Evolutionary conservation across 164 flowering plant species (phyloP).

Genomic region (Dillenia turbinata): DNA sequence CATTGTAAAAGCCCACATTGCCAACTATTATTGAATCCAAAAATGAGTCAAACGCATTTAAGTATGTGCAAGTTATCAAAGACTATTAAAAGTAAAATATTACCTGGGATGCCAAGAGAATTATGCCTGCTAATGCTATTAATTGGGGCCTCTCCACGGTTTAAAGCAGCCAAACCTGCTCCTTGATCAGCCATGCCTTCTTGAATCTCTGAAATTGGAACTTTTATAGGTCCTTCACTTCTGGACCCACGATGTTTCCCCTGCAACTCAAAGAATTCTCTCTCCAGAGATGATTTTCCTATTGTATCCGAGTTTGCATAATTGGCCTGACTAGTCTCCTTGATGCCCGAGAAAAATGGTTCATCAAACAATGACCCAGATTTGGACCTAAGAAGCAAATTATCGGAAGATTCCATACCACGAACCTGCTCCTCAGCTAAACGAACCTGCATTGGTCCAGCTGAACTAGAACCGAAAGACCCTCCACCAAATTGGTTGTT

Average conservation of each 20-base stretch:
- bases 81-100: neutral
- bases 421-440: constrained; percentile 25
- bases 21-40: constrained; percentile 23
- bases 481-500: constrained; percentile 33
- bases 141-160: constrained; percentile 26
- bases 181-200: constrained; percentile 28
- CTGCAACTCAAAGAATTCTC: constrained; percentile 31
- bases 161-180: constrained; percentile 19
- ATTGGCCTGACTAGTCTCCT: constrained; percentile 22
- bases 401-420: constrained; percentile 29
- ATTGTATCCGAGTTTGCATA: constrained; percentile 17
- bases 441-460: constrained; percentile 22
- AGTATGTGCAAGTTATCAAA: neutral
- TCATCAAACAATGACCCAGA: constrained; percentile 31
- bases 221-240: constrained; percentile 27
- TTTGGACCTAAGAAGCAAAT: constrained; percentile 27
- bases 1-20: constrained; percentile 26
- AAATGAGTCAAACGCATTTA: neutral
- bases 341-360: constrained; percentile 17
- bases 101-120: constrained; percentile 36
- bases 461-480: constrained; percentile 35
- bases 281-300: constrained; percentile 19
- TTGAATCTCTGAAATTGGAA: constrained; percentile 23
- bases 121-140: constrained; percentile 36
- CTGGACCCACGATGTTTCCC: constrained; percentile 30